phyloP scores from a whole-genome alignment of 2,329 filamentous ascomycete genomes.

The Dactylellina cionopaga region DNA sequence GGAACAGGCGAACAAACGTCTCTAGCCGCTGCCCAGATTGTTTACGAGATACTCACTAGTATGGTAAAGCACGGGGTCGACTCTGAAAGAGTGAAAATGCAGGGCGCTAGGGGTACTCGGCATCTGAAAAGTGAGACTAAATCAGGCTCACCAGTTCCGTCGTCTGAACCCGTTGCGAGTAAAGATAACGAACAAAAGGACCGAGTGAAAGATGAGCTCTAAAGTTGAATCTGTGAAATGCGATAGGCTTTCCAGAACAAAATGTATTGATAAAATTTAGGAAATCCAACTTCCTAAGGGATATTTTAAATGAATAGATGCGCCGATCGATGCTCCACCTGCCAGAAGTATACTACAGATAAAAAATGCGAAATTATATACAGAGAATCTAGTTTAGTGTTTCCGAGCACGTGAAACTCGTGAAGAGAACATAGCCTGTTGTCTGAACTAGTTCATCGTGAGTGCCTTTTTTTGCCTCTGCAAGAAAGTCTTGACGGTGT shows the following conservation, averaged over 20 bases:
- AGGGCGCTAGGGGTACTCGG: conserved; percentile 45
- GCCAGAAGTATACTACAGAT: conserved; percentile 33
- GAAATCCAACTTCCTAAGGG: conserved; percentile 10
- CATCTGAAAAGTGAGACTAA: conserved; percentile 26
- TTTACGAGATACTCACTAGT: conserved; percentile 83
- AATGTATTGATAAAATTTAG: not conserved
- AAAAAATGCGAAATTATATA: conserved; percentile 7
- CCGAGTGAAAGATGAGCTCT: conserved; percentile 6
- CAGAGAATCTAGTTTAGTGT: not conserved
- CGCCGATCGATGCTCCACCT: conserved; percentile 31
- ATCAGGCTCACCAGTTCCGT: not conserved
- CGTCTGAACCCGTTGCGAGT: not conserved
- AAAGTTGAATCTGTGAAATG: too few relatives aligned
- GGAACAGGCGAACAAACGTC: conserved; percentile 81
- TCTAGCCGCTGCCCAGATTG: conserved; percentile 82
- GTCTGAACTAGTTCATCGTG: not conserved
- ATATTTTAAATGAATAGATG: conserved; percentile 24
- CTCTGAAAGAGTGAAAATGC: conserved; percentile 56
- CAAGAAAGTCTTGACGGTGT: conserved; percentile 45
- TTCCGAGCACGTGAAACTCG: too few relatives aligned
- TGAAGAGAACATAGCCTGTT: too few relatives aligned
- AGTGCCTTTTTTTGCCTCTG: conserved; percentile 32
- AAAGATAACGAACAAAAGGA: not conserved
- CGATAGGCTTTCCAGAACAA: not conserved
- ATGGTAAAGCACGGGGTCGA: conserved; percentile 71